Percentiles rank a stretch among this genome's conserved stretches.
Conservation (phyloP, 805 yeast species). For the Ogataea minuta region DNA sequence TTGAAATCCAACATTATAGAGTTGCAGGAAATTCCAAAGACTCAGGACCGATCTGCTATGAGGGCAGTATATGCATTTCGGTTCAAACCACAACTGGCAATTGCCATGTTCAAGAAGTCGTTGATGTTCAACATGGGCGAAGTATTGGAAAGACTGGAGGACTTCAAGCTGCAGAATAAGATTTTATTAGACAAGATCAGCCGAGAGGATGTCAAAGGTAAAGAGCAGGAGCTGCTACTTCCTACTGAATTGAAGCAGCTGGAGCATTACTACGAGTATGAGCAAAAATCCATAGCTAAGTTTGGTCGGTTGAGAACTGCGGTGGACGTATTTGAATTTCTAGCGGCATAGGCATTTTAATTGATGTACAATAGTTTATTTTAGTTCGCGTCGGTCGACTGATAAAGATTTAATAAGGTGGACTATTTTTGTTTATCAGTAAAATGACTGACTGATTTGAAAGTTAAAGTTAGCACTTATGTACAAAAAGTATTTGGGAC, state of each 20-base stretch:
- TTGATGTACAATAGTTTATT: conserved; percentile 3
- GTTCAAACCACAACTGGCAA: conserved; percentile 38
- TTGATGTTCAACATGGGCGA: conserved; percentile 54
- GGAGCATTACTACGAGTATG: conserved; percentile 55
- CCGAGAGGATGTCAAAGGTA: conserved; percentile 86
- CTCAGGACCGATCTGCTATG: conserved; percentile 87
- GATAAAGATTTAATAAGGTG: conserved; percentile 1
- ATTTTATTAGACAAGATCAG: conserved; percentile 75
- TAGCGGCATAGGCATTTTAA: conserved; percentile 5
- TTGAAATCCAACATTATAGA: conserved; percentile 72
- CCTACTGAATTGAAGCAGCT: conserved; percentile 75
- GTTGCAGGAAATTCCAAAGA: conserved; percentile 90
- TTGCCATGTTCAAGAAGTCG: conserved; percentile 38
- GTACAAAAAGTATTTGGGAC: conserved; percentile 1
- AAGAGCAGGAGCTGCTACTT: conserved; percentile 69
- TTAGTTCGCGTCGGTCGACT: conserved; percentile 1
- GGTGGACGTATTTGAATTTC: conserved; percentile 47
- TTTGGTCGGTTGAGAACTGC: conserved; percentile 53
- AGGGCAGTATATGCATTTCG: conserved; percentile 83
- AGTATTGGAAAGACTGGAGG: conserved; percentile 47
- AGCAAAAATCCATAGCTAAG: conserved; percentile 52
- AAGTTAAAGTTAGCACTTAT: not conserved
- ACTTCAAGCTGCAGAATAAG: conserved; percentile 55
- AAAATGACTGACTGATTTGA: conserved; percentile 12
- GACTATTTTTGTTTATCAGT: conserved; percentile 8